These are phyloP conservation scores for Trichoderma cornu-damae DNA, from an alignment of 2,329 filamentous ascomycete genomes.

Conservation along the genomic window DNA sequence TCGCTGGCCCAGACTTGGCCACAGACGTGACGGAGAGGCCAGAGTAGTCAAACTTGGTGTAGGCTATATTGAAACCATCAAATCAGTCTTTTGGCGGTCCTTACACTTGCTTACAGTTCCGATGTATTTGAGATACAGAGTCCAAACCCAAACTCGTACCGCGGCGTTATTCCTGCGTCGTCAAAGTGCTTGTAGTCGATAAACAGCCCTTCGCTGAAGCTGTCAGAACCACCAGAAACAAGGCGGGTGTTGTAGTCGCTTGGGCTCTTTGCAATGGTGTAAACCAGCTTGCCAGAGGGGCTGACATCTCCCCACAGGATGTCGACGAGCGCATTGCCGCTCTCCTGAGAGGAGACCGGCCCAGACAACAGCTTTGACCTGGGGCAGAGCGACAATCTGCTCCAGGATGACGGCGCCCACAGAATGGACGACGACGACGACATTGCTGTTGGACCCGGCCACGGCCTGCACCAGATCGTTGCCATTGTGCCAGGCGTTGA, in stretches of 20 bases:
- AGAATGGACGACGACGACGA: slow-evolving; percentile 66
- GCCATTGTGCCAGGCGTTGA: slow-evolving; percentile 60
- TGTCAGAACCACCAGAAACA: slow-evolving; percentile 39
- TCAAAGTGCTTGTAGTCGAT: slow-evolving; percentile 76
- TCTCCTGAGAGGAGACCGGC: slow-evolving; percentile 79
- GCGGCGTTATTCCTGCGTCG: slow-evolving; percentile 51
- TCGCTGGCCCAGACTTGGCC: slow-evolving; percentile 38
- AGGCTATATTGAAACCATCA: slow-evolving; percentile 46
- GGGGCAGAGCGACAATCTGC: slow-evolving; percentile 51
- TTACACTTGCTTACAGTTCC: slow-evolving; percentile 14
- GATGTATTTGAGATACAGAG: too few species aligned
- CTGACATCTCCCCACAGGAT: slow-evolving; percentile 65
- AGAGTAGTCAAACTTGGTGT: slow-evolving; percentile 60
- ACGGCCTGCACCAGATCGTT: slow-evolving; percentile 60
- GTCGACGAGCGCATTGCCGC: slow-evolving; percentile 70
- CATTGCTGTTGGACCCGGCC: slow-evolving; percentile 58
- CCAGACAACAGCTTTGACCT: slow-evolving; percentile 65
- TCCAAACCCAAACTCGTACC: slow-evolving; percentile 73
- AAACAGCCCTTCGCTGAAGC: slow-evolving; percentile 68
- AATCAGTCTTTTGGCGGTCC: not conserved
- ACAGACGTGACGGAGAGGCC: slow-evolving; percentile 30
- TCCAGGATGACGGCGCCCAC: slow-evolving; percentile 67
- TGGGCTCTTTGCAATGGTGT: slow-evolving; percentile 49
- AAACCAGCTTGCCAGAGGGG: slow-evolving; percentile 64
- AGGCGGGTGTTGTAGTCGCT: slow-evolving; percentile 42